Percentiles rank a stretch among this genome's conserved stretches.
Evolutionary conservation across 2,329 filamentous ascomycete genomes (phyloP).

Genomic region (Xylariaceae sp.): DNA sequence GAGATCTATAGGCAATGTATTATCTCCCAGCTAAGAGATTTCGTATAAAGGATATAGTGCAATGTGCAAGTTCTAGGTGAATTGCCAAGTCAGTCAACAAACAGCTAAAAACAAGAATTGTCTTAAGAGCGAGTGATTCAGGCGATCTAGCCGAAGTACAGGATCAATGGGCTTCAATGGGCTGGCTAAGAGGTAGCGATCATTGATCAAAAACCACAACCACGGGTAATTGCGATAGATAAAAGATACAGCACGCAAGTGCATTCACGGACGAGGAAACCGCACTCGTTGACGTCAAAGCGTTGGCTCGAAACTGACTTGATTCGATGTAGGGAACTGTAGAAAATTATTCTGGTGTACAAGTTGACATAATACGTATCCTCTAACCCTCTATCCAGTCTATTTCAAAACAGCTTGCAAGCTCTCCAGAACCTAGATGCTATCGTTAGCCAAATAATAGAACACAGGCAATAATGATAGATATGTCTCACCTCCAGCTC

Average conservation of each 20-base stretch:
- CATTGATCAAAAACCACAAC: background rate
- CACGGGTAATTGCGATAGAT: constrained; percentile 8
- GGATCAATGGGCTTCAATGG: background rate
- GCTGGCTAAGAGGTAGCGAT: background rate
- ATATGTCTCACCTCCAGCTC: constrained; percentile 75
- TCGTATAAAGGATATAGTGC: constrained; percentile 10
- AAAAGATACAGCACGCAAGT: constrained; percentile 6
- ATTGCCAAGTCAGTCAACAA: background rate
- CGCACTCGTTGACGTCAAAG: constrained; percentile 16
- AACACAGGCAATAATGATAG: background rate
- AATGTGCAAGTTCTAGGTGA: background rate
- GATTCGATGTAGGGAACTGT: constrained; percentile 25
- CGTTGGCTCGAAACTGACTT: constrained; percentile 26
- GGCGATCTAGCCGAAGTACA: background rate
- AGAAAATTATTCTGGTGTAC: constrained; percentile 37
- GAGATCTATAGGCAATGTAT: background rate
- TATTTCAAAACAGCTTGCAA: constrained; percentile 78
- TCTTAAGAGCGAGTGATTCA: background rate
- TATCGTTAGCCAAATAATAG: constrained; percentile 33
- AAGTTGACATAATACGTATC: constrained; percentile 32
- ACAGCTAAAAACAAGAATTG: background rate
- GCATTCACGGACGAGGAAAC: constrained; percentile 19
- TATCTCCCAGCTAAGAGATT: background rate
- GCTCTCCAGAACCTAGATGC: constrained; percentile 68
- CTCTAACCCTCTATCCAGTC: constrained; percentile 47